Evolutionary conservation across 2,329 filamentous ascomycete genomes (phyloP).

Genomic region (Fusarium vanettenii): DNA sequence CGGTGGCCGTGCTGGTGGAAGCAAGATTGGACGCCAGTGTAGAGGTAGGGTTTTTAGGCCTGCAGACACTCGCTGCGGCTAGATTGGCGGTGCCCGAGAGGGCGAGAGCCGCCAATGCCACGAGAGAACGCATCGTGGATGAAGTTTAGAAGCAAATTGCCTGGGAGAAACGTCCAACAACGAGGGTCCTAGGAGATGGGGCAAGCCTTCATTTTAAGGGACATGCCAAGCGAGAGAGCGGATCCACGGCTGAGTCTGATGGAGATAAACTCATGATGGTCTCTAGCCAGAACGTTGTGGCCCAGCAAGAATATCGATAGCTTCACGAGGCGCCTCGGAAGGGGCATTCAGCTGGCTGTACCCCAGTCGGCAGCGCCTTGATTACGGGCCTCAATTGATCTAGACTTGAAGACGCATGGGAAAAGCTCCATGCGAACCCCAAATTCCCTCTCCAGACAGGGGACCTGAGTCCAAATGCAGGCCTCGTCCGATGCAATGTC

Average conservation of each 20-base stretch:
- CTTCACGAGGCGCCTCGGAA: not conserved
- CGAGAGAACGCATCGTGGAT: conserved; percentile 14
- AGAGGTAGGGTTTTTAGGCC: not conserved
- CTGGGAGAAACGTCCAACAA: not conserved
- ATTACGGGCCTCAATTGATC: not conserved
- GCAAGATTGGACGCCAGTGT: not conserved
- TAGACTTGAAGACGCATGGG: not conserved
- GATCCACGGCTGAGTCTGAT: not conserved
- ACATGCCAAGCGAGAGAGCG: not conserved
- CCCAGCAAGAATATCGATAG: not conserved
- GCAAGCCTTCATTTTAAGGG: not conserved
- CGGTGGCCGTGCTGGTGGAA: not conserved
- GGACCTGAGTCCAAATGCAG: not conserved
- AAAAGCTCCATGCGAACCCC: not conserved
- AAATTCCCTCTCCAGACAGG: not conserved
- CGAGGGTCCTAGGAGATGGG: not conserved
- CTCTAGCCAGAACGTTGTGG: not conserved
- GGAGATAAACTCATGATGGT: not conserved
- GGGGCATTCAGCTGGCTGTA: not conserved
- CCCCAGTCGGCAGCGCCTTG: not conserved
- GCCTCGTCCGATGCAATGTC: not conserved
- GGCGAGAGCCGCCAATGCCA: conserved; percentile 14
- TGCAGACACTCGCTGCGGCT: not conserved
- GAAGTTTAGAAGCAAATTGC: not conserved
- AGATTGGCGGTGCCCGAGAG: not conserved